Base-by-base conservation (phyloP, 2,329 filamentous ascomycete genomes). In the Biscogniauxia sp. region DNA sequence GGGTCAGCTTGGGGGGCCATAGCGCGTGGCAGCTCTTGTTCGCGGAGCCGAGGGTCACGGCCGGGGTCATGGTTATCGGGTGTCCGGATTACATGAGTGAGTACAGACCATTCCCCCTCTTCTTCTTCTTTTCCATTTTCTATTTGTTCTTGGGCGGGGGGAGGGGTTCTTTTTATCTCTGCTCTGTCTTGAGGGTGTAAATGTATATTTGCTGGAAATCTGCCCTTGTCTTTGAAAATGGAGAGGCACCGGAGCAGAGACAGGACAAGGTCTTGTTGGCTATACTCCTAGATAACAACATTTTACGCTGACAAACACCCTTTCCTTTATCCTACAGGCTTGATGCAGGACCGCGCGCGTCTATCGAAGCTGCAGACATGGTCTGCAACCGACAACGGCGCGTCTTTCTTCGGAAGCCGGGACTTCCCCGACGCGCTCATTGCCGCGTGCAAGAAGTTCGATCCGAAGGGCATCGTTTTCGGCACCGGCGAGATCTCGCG, bases 1-100 rank as follows among this genome's bases (percentile, higher is more conserved):
- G 95, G 0, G 86, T 96, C 60, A 94, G 90, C 23, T 79, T 98
- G 0, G 95, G 95, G 5, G 95, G 92, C 0, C 95, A 98, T 74
- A 87, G 90, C 13, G 88, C 89, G 1, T 98, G 94, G 93, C 90
- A 96, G 72, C 83, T 87, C 26, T 77, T 97, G 61, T 84, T 97
- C 53, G 84, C 86, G 45, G 93, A 98, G 62, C 85, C 88, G 19
- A 84, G 93, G 64, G 84, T 98, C 58, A 88, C 83, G n/a, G 88
- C 90, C 0, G 93, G 85, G 0, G 87, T 96, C 7, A 82, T 91
- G 2, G 83, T 97, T 23, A 91, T 98, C 57, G 95, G 94, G 1
- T 97, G 93, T 74, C 92, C 93, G 0, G 94, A 99, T 75, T 97
- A 91, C 69, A 85, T 88, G 64, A 81, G 90, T 86, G 68, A 77